Evolutionary conservation across 495 filamentous ascomycete genomes (phyloP).

Genomic region (Penicillium canescens): DNA sequence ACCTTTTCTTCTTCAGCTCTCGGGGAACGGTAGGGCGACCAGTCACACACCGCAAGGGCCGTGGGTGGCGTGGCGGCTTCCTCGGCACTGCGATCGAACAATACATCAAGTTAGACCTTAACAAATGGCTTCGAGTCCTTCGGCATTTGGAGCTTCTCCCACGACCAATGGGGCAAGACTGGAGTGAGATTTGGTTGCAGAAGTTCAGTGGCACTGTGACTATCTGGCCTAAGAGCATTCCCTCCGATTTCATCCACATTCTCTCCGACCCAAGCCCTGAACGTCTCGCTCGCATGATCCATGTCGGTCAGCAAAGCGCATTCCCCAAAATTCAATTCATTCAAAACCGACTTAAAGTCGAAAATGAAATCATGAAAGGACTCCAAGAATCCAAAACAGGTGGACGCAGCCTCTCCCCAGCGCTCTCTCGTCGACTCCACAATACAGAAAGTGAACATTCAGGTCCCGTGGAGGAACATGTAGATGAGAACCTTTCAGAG

Average conservation of each 20-base stretch:
- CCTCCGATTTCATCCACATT: slow-evolving; percentile 82
- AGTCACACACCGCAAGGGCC: slow-evolving; percentile 89
- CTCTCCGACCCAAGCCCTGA: slow-evolving; percentile 76
- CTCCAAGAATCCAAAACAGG: slow-evolving; percentile 49
- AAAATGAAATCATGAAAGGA: slow-evolving; percentile 75
- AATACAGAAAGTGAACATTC: slow-evolving; percentile 16
- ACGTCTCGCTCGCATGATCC: slow-evolving; percentile 82
- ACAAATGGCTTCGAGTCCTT: slow-evolving; percentile 94
- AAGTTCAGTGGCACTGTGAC: slow-evolving; percentile 93
- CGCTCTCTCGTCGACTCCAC: slow-evolving; percentile 26
- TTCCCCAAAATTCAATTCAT: slow-evolving; percentile 93
- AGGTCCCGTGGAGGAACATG: slow-evolving; percentile 26
- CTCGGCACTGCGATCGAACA: slow-evolving; percentile 89
- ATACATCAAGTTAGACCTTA: slow-evolving; percentile 91
- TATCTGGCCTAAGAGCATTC: slow-evolving; percentile 80
- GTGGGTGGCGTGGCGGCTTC: slow-evolving; percentile 95
- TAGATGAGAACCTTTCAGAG: slow-evolving; percentile 36
- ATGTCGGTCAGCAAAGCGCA: slow-evolving; percentile 78
- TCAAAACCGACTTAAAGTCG: slow-evolving; percentile 79
- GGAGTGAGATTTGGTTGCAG: slow-evolving; percentile 94
- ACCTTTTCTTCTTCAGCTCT: slow-evolving; percentile 96
- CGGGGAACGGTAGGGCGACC: slow-evolving; percentile 88
- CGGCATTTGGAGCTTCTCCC: slow-evolving; percentile 90
- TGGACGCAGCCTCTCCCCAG: slow-evolving; percentile 26
- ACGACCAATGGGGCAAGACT: slow-evolving; percentile 90